Evolutionary conservation across 805 yeast genomes (phyloP).

Genomic region (Wickerhamiella azyma): DNA sequence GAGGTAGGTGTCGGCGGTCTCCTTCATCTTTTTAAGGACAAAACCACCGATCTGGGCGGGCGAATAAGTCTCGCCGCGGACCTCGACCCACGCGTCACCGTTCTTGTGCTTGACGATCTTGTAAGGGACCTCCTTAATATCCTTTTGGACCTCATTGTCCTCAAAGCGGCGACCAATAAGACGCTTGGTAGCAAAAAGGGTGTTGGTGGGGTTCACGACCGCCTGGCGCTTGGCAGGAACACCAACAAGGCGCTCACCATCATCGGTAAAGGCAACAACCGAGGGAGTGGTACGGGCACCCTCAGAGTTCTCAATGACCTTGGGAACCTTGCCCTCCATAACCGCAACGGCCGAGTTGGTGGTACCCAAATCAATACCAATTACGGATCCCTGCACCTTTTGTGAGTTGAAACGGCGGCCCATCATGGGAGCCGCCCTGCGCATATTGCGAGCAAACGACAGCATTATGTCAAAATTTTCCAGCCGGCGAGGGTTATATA

Average conservation of each 20-base stretch:
- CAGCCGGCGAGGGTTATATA: neutral
- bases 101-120: slow-evolving; percentile 77
- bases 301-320: slow-evolving; percentile 65
- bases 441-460: slow-evolving; percentile 8
- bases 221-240: slow-evolving; percentile 95
- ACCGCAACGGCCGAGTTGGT: slow-evolving; percentile 83
- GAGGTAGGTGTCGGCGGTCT: slow-evolving; percentile 86
- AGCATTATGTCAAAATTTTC: slow-evolving; percentile 7
- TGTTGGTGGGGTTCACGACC: slow-evolving; percentile 85
- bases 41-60: slow-evolving; percentile 95
- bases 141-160: slow-evolving; percentile 83
- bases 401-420: slow-evolving; percentile 33
- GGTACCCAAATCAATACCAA: slow-evolving; percentile 80
- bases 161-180: slow-evolving; percentile 85
- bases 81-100: slow-evolving; percentile 95
- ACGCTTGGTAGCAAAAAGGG: slow-evolving; percentile 89
- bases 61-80: slow-evolving; percentile 75
- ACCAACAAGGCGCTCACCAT: slow-evolving; percentile 85
- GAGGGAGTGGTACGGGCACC: slow-evolving; percentile 83
- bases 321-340: slow-evolving; percentile 65
- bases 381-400: slow-evolving; percentile 47
- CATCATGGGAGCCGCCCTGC: slow-evolving; percentile 8
- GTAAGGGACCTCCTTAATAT: slow-evolving; percentile 77
- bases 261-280: slow-evolving; percentile 85
- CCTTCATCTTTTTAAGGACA: slow-evolving; percentile 91